Evolutionary conservation across 805 yeast species (phyloP), one percentile per base, ranked within the genome.

Genomic region (Kazachstania martiniae): DNA sequence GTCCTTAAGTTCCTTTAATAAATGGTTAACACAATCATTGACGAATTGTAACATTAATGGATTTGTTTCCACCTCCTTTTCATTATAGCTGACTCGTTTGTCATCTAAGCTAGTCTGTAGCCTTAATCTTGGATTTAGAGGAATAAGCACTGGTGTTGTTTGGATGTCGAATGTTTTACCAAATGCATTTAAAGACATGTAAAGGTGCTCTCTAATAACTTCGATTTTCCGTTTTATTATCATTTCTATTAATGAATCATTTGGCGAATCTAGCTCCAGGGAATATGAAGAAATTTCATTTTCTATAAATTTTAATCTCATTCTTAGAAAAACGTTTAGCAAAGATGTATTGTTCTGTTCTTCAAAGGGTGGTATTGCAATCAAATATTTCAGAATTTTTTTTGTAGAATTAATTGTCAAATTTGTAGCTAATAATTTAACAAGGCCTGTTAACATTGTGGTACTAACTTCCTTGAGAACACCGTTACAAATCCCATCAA

Each of bases 321-420:
- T 72, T 39, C 74, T 71, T 15, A 85, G 58, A 45, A 70, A 79
- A 2, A 85, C 69, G 44, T 73, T 76, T 23, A 74, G 49, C 25
- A 59, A 48, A 1, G 51, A 46, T 16, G 49, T 49, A 3, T 53
- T 38, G 4, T 51, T 39, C 19, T 49, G 48, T 5, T 47, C 51
- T 34, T 58, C 55, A 34, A 70, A 69, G 3, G 76, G 72, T 32
- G 74, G 77, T 7, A 85, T 70, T 25, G 87, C 67, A 41, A 72
- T 72, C 40, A 89, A 61, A 41, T 84, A 82, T 18, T 87, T 75
- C 28, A 87, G 64, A 9, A 84, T 77, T 47, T 86, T 85, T 37
- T 85, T 70, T 21, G 84, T 67, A 17, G 81, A 73, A n/a, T 82
- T 76, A 34, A 83, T 85, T 40, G 81, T 80, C 37, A 82, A 61